Evolutionary conservation across 2,329 filamentous ascomycete genomes (phyloP), one percentile per base, ranked within the genome.

Genomic region (Colletotrichum musicola): DNA sequence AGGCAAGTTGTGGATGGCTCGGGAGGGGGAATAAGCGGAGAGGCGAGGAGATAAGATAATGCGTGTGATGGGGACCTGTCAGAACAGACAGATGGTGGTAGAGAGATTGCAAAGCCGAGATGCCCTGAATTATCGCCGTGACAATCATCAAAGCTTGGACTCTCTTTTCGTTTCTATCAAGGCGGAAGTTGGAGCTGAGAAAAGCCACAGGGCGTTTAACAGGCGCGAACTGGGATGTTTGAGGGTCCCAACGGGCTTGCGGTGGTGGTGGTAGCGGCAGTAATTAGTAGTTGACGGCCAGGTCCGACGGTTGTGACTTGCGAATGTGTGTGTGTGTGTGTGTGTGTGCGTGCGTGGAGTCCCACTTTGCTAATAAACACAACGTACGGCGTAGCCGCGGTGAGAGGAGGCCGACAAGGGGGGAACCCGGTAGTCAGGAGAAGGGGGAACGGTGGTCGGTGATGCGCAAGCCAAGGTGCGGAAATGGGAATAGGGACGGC

Each of bases 141-240:
- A 42, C 54, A 51, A 40, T 56, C 64, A 68, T 66, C 49, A 65
- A 61, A 60, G 55, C 56, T 55, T 50, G 50, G 66, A 60, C 65
- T 54, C 42, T 54, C 62, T 65, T 62, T 54, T 58, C 40, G 18
- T 9, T 56, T 55, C 53, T 59, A 46, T 47, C 38, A 44, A 61
- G 63, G 54, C 27, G 27, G 6, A 30, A 30, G 4, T 30, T 30
- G 62, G 65, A 42, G 49, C 65, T 50, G 42, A 55, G 46, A 22
- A 53, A 68, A 68, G 66, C 66, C 62, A 65, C 62, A 60, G 30
- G 62, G 65, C 65, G 65, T 68, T 51, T 56, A 56, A 20, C 35
- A 61, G 49, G 27, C 49, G 46, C 30, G 27, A 20, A 54, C 59
- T 30, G 62, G 55, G 49, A 65, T 65, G 25, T 56, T 30, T 16